Percentiles rank a stretch among this genome's conserved stretches.
Evolutionary conservation across 179 eudicot genomes (phyloP).

Genomic region (Silene vulgaris): DNA sequence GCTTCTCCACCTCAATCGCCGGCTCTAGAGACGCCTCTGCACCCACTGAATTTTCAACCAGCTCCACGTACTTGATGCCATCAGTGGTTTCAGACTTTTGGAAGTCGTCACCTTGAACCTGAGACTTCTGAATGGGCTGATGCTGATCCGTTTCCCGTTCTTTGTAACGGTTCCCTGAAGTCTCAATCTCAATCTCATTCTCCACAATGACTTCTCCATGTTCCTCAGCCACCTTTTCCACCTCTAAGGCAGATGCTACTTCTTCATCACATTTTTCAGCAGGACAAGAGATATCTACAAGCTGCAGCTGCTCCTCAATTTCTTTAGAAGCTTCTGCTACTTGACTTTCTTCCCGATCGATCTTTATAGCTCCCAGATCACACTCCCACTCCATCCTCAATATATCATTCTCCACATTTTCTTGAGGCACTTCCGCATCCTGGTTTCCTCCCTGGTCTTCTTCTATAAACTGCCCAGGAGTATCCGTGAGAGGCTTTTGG

Average conservation of each 20-base stretch:
- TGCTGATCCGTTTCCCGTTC: neutral
- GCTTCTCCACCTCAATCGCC: conserved; percentile 2
- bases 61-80: neutral
- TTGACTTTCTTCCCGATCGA: neutral
- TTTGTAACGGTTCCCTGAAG: neutral
- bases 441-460: conserved; percentile 4
- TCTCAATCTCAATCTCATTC: conserved; percentile 9
- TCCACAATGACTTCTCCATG: conserved; percentile 10
- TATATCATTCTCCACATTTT: conserved; percentile 15
- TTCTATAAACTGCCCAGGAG: neutral
- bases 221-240: neutral
- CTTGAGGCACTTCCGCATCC: conserved; percentile 11
- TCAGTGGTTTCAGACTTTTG: neutral
- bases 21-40: neutral
- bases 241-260: neutral
- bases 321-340: conserved; percentile 21
- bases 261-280: neutral
- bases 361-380: conserved; percentile 13
- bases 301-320: neutral
- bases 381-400: conserved; percentile 18
- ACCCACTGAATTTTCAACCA: neutral
- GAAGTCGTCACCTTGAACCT: neutral
- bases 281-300: neutral
- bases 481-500: neutral
- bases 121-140: neutral